Conservation (phyloP, 2,329 filamentous ascomycete species). For the Fusarium pseudonygamai region DNA sequence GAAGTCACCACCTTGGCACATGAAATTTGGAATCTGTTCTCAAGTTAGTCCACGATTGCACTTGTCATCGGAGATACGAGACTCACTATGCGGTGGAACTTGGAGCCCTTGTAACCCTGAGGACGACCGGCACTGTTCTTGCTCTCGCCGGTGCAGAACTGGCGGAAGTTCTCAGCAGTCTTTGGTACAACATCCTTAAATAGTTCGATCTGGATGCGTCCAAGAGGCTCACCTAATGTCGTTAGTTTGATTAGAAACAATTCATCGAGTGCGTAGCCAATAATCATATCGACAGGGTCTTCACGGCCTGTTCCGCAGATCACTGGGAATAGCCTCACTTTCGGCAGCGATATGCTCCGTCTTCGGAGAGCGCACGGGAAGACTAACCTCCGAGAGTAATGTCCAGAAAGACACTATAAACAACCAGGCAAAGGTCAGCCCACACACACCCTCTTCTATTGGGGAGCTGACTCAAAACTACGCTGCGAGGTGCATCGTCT, state of each 20-base stretch:
- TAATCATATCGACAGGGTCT: background rate
- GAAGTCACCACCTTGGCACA: slow-evolving; percentile 98
- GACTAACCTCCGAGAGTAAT: slow-evolving; percentile 76
- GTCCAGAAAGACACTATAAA: slow-evolving; percentile 74
- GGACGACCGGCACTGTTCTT: slow-evolving; percentile 80
- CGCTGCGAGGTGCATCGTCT: slow-evolving; percentile 18
- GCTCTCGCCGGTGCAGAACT: slow-evolving; percentile 94
- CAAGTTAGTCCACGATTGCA: slow-evolving; percentile 5
- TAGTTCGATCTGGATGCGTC: slow-evolving; percentile 89
- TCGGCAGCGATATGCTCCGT: slow-evolving; percentile 3
- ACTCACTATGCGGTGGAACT: slow-evolving; percentile 91
- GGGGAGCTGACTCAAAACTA: slow-evolving; percentile 28
- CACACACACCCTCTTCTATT: slow-evolving; percentile 27
- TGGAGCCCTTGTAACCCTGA: slow-evolving; percentile 93
- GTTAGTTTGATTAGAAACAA: background rate
- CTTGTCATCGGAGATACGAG: background rate
- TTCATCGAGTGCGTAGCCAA: background rate
- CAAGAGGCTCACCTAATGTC: slow-evolving; percentile 78
- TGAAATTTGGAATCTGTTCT: slow-evolving; percentile 87
- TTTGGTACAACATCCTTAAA: slow-evolving; percentile 85
- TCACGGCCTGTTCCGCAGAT: background rate
- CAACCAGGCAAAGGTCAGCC: slow-evolving; percentile 33
- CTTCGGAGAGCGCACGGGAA: slow-evolving; percentile 14
- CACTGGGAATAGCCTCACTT: slow-evolving; percentile 34
- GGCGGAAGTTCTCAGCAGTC: slow-evolving; percentile 96